Base-by-base conservation (phyloP, 2,329 filamentous ascomycete species). In the Lasiodiplodia gonubiensis region DNA sequence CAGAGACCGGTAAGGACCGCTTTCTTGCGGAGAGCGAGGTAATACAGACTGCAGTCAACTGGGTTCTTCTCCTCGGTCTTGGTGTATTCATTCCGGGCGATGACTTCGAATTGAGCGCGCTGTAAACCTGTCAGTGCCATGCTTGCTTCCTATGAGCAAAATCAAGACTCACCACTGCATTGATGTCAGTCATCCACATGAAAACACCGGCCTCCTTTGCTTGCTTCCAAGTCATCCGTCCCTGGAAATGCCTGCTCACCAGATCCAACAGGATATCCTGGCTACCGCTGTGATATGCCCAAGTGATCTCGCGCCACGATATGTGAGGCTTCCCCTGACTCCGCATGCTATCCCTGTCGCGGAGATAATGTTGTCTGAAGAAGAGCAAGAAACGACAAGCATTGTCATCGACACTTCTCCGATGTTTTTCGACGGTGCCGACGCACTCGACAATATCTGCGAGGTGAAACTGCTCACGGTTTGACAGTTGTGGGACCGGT, bases 11-110 rank as follows among this genome's bases (percentile, higher is more conserved):
- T 88, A 1, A 99, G 86, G 0, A 98, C 91, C 2, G 91, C 86
- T 78, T 99, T 99, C 82, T 97, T 98, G 71, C 86, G 88, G 14
- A 99, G 85, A 0, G 96, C 94, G 21, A 99, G 85, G 77, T 98
- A 99, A 80, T 91, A 97, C 10, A 99, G 82, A 71, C 90, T 92
- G 79, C 95, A 98, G 74, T 97, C 91, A 10, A 97, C 88, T 0
- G 95, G 95, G 72, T 97, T 94, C 77, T 93, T 95, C 67, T 91
- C 86, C 37, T 97, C 93, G 25, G 88, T 89, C 71, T 92, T 93
- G 18, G 92, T 93, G 78, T 98, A 99, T 75, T 98, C 93, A 70
- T 95, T 97, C 52, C 94, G 89, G 35, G 94, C 96, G 53, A 99
- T 87, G n/a, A 88, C 81, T 76, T 99, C 95, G 70, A 99, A 94